These are phyloP conservation scores for Chaetoceros tenuissimus DNA, from an alignment of 108 stramenopile species.

Conservation along the genomic window DNA sequence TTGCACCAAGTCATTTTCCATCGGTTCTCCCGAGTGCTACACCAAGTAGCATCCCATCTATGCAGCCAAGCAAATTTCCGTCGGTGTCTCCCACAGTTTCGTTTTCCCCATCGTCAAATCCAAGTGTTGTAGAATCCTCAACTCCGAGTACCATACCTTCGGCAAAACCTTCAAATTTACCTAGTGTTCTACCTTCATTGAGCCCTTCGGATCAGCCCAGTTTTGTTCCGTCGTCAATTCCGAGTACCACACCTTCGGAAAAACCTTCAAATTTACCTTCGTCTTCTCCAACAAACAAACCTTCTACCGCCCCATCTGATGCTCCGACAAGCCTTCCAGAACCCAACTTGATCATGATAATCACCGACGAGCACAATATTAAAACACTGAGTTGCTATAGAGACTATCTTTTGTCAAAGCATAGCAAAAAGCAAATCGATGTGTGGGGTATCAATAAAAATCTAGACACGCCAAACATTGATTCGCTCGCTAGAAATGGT, in stretches of 20 bases:
- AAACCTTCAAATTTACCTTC: conserved; percentile 1
- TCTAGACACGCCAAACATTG: background rate
- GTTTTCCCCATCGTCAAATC: background rate
- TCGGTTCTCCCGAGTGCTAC: background rate
- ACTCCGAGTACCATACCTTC: background rate
- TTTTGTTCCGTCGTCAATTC: background rate
- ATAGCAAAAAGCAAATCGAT: background rate
- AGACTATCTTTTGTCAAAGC: background rate
- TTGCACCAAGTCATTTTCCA: background rate
- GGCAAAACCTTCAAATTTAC: background rate
- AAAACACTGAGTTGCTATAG: background rate
- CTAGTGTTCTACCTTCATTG: background rate
- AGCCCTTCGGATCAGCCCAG: background rate
- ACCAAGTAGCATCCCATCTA: background rate
- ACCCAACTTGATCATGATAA: background rate
- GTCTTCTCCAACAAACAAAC: background rate
- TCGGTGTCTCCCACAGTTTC: background rate
- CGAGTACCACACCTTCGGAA: background rate
- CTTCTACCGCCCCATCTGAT: background rate
- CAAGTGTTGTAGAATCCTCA: background rate
- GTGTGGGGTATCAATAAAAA: background rate
- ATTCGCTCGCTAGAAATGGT: background rate
- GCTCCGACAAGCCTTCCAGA: background rate
- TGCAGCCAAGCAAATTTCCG: background rate
- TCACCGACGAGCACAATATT: background rate